Base-by-base conservation (phyloP, 129 eudicot genomes). In the Tanacetum coccineum region DNA sequence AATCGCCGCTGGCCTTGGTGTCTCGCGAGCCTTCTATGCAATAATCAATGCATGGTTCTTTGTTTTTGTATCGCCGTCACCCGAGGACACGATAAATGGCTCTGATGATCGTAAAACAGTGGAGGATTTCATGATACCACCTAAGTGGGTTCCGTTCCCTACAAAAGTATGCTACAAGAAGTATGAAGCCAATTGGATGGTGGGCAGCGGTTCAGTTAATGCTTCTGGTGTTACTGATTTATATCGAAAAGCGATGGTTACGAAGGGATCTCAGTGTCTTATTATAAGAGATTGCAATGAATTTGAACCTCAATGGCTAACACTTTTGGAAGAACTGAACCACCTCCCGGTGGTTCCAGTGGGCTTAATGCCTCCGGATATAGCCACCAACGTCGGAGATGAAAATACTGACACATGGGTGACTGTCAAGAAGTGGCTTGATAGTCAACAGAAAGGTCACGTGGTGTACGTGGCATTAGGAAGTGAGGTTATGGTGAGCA, bases 271-370 rank as follows among this genome's bases (percentile, higher is more conserved):
- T 22, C 74, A 80, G 18, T 74, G 46, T 4, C 0, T 80, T 15
- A 8, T 63, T 14, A 39, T 67, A 26, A 55, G 77, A 42, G 32
- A 75, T 9, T 80, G 81, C 52, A 9, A 4, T 11, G 81, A 84
- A 66, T 72, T 78, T 28, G 83, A 84, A 53, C 67, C 76, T 9
- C 54, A 80, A 14, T 80, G 81, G 78, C n/a, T 80, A 70, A 57
- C 59, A 1, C 67, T 80, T 17, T 50, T 80, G 0, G 76, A 80
- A 59, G 62, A 74, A 51, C 66, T 84, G 6, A 47, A 80, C 50
- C 56, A 71, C 12, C 72, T 59, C 46, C 78, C 80, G 0, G 76
- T 80, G n/a, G 17, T 84, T 19, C 89, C 89, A 30, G 1, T 30
- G 39, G 39, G 39, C 39, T 30, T 30, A 30, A 30, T 30, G 7